phyloP scores from a whole-genome alignment of 352 stramenopile species.

The Globisporangium heterothallicum region DNA sequence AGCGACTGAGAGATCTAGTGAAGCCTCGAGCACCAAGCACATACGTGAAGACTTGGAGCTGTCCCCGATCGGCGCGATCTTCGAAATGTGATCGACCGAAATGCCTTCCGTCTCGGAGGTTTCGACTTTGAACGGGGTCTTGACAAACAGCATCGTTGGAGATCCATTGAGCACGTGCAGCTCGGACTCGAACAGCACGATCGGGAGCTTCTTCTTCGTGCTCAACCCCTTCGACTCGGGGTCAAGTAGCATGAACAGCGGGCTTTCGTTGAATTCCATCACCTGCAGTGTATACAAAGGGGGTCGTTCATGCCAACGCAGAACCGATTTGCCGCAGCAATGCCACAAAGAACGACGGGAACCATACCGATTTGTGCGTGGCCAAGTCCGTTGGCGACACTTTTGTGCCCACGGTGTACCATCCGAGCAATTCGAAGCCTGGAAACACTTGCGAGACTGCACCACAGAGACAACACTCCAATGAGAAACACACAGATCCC shows the following conservation, averaged over 20 bases:
- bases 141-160: slow-evolving; percentile 88
- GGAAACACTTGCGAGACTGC: slow-evolving; percentile 82
- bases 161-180: slow-evolving; percentile 78
- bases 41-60: slow-evolving; percentile 68
- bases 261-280: slow-evolving; percentile 86
- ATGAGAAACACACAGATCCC: too few species aligned
- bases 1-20: too few species aligned
- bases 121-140: slow-evolving; percentile 83
- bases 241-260: slow-evolving; percentile 77
- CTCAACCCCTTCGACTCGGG: slow-evolving; percentile 47
- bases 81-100: slow-evolving; percentile 86
- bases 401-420: slow-evolving; percentile 82
- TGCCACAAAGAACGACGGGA: background rate
- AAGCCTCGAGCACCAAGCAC: background rate
- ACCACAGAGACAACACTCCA: background rate
- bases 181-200: slow-evolving; percentile 83
- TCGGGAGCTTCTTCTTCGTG: slow-evolving; percentile 86
- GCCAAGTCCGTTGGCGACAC: slow-evolving; percentile 64
- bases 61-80: slow-evolving; percentile 70
- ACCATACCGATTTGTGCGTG: slow-evolving; percentile 60
- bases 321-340: too few species aligned
- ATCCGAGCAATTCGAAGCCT: slow-evolving; percentile 84
- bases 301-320: too few species aligned
- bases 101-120: slow-evolving; percentile 86
- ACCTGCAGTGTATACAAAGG: too few species aligned